A percentile compares a stretch with the other conserved stretches of the same genome.
These are phyloP conservation scores for Globisporangium uncinulatum DNA, from an alignment of 352 stramenopile genomes.

Conservation along the genomic window DNA sequence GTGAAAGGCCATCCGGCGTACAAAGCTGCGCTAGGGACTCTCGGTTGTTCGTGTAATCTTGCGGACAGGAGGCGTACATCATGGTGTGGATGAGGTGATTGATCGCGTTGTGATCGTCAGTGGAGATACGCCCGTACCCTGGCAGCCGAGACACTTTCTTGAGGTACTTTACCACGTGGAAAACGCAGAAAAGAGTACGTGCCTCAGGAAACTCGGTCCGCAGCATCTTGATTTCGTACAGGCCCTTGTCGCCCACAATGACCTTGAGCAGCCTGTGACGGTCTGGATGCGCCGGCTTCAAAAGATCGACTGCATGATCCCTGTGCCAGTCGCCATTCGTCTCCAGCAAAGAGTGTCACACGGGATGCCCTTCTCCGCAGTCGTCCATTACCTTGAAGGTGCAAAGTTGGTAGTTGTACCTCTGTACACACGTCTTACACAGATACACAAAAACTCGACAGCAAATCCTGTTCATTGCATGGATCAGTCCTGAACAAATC, in stretches of 20 bases:
- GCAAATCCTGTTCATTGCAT: too few relatives aligned
- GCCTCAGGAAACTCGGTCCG: conserved; percentile 8
- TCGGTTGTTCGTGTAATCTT: conserved; percentile 6
- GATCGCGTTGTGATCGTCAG: too few relatives aligned
- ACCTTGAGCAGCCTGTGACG: conserved; percentile 4
- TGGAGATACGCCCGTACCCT: too few relatives aligned
- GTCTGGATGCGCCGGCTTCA: conserved; percentile 13
- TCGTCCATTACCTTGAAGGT: conserved; percentile 20
- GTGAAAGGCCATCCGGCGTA: background rate
- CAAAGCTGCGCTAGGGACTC: background rate
- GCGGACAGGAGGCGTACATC: conserved; percentile 2
- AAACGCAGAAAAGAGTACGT: conserved; percentile 17
- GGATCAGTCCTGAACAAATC: too few relatives aligned
- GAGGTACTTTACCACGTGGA: conserved; percentile 11
- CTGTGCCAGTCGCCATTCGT: conserved; percentile 20
- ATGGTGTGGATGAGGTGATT: conserved; percentile 1
- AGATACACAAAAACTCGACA: too few relatives aligned
- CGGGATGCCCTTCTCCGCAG: conserved; percentile 7
- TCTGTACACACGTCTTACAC: conserved; percentile 2
- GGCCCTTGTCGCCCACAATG: conserved; percentile 24
- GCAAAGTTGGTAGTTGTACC: conserved; percentile 19
- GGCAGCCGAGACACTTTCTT: too few relatives aligned
- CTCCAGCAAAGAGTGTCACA: conserved; percentile 16
- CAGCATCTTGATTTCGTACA: conserved; percentile 21
- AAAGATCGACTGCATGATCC: conserved; percentile 4